Evolutionary conservation across 148 eudicot species (phyloP).

Genomic region (Simmondsia chinensis): DNA sequence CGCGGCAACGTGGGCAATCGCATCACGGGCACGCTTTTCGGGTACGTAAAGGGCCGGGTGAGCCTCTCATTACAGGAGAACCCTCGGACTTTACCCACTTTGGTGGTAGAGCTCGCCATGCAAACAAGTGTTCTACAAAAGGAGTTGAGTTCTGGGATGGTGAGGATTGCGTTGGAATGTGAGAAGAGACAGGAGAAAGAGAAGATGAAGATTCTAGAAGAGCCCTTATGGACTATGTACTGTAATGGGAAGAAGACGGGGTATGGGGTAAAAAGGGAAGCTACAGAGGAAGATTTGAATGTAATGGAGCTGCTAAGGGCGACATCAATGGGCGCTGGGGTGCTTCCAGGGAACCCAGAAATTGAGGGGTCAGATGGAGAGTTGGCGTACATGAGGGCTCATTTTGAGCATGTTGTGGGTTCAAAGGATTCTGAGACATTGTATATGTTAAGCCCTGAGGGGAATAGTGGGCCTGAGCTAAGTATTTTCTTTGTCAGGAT

Average conservation of each 20-base stretch:
- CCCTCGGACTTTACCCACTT: conserved; percentile 40
- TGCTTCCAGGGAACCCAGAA: conserved; percentile 39
- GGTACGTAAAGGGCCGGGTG: conserved; percentile 59
- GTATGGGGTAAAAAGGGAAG: conserved; percentile 53
- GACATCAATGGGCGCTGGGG: conserved; percentile 74
- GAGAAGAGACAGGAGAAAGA: conserved; percentile 36
- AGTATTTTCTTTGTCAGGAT: conserved; percentile 73
- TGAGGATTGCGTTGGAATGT: conserved; percentile 68
- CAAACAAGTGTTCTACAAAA: conserved; percentile 43
- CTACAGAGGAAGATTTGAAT: conserved; percentile 50
- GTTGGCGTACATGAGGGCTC: conserved; percentile 60
- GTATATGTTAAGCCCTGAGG: conserved; percentile 74
- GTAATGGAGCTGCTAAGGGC: conserved; percentile 64
- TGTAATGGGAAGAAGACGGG: conserved; percentile 70
- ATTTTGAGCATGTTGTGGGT: conserved; percentile 65
- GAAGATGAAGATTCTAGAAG: conserved; percentile 33
- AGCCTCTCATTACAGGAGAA: conserved; percentile 59
- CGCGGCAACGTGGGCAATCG: conserved; percentile 6
- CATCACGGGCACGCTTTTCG: conserved; percentile 54
- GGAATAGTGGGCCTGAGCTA: conserved; percentile 60
- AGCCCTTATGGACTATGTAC: conserved; percentile 63
- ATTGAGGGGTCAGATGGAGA: conserved; percentile 55
- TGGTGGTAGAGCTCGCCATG: conserved; percentile 60
- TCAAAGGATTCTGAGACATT: conserved; percentile 69
- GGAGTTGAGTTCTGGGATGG: conserved; percentile 58